These are phyloP conservation scores for Podospora conica DNA, from an alignment of 495 filamentous ascomycete species.

Conservation along the genomic window DNA sequence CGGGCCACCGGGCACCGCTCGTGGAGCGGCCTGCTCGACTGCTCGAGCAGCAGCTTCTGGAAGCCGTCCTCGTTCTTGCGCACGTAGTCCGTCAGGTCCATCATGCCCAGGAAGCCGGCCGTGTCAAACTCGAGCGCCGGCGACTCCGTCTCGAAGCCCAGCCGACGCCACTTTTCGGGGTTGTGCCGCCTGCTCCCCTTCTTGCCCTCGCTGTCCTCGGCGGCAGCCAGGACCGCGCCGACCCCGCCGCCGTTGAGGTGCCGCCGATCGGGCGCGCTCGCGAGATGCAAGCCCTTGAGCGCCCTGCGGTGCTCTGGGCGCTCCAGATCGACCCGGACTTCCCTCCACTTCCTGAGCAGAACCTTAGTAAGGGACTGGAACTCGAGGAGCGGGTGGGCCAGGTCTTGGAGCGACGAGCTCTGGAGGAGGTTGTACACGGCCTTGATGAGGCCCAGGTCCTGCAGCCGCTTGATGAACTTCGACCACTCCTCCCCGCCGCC, in stretches of 20 bases:
- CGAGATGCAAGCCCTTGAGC: constrained; percentile 73
- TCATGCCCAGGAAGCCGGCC: constrained; percentile 89
- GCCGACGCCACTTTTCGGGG: constrained; percentile 86
- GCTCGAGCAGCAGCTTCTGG: constrained; percentile 85
- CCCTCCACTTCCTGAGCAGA: constrained; percentile 83
- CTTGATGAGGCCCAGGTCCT: constrained; percentile 89
- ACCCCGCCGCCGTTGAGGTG: constrained; percentile 28
- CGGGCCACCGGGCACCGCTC: constrained; percentile 84
- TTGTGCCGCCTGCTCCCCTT: constrained; percentile 63
- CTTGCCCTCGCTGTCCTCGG: constrained; percentile 29
- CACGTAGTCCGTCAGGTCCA: constrained; percentile 94
- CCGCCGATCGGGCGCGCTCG: constrained; percentile 64
- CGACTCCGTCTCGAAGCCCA: constrained; percentile 89
- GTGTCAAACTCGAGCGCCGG: constrained; percentile 79
- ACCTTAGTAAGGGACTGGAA: constrained; percentile 92
- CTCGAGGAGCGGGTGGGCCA: constrained; percentile 87
- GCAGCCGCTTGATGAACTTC: constrained; percentile 85
- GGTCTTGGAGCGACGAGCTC: constrained; percentile 84
- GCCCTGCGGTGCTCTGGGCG: constrained; percentile 83
- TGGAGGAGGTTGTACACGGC: constrained; percentile 90
- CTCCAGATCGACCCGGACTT: constrained; percentile 76
- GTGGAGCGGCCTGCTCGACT: constrained; percentile 63
- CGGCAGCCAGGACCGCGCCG: constrained; percentile 7
- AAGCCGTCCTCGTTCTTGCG: constrained; percentile 85
- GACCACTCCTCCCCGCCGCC: constrained; percentile 73